Evolutionary conservation across 148 eudicot species (phyloP).

Genomic region (Rhododendron ovatum): DNA sequence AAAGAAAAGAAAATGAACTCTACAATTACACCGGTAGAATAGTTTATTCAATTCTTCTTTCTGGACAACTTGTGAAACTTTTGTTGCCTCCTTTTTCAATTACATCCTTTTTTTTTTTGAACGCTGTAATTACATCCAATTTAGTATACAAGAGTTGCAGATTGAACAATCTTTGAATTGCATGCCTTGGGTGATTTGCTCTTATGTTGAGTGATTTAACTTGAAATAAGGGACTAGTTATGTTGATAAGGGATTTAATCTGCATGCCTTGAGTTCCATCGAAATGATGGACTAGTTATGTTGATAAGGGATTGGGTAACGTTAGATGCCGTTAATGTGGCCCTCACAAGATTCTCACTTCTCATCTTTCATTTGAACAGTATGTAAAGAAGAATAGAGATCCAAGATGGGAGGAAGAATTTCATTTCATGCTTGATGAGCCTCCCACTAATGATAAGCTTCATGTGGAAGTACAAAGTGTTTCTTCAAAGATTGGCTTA

Average conservation of each 20-base stretch:
- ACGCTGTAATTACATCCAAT: background rate
- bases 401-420: constrained; percentile 61
- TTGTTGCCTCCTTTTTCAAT: background rate
- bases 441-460: constrained; percentile 41
- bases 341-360: background rate
- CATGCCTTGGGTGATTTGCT: background rate
- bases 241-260: background rate
- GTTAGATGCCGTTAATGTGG: background rate
- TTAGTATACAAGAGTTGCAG: background rate
- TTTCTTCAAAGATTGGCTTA: constrained; percentile 38
- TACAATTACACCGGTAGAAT: background rate
- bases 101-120: background rate
- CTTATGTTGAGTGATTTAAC: background rate
- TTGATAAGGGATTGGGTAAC: background rate
- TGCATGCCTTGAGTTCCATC: background rate
- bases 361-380: constrained; percentile 19
- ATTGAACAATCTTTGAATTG: background rate
- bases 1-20: background rate
- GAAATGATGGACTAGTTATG: background rate
- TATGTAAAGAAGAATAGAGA: constrained; percentile 42
- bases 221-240: background rate
- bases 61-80: background rate
- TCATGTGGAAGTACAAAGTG: constrained; percentile 44
- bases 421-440: constrained; percentile 45
- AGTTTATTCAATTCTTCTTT: background rate